Evolutionary conservation across 1,139 yeast genomes (phyloP), one percentile per base, ranked within the genome.

Genomic region (Blastobotrys apis): DNA sequence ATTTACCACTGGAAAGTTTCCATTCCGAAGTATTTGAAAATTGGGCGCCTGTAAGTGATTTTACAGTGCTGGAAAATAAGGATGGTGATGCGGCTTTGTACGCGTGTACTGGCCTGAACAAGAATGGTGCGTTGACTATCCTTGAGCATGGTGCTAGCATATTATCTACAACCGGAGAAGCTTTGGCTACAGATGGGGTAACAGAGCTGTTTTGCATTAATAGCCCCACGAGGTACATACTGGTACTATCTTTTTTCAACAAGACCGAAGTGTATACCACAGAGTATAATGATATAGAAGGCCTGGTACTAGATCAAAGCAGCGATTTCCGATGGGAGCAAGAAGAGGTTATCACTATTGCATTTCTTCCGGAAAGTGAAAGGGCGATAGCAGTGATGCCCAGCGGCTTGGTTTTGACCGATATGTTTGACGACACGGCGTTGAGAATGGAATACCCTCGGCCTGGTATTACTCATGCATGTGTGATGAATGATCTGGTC

Each of bases 41-140:
- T 48, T 75, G 81, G 80, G 68, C 78, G 0, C 80, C 80, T 0
- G 49, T 75, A 2, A 49, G 71, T 20, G 80, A 75, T 55, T 56
- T 70, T 50, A 47, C 30, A 49, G 61, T 23, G 52, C 58, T 41
- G 53, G 29, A 39, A 56, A 13, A 44, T 10, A 37, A 16, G 37
- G 51, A 9, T 54, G 51, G 23, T 58, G 58, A 31, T 51, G 62
- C 15, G 19, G 34, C 5, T 56, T 49, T 76, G 1, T 77, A 78
- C 77, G 66, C 73, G 2, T 60, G 75, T 3, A 66, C 76, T 4
- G 80, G 80, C 0, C 49, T 56, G 3, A 72, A 70, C 0, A 66
- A 66, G 36, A 56, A 69, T 39, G 60, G 74, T 2, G 66, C 67
- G 25, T 45, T 77, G 2, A 64, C 71, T 2, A 72, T 69, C 13